phyloP scores from a whole-genome alignment of 768 basidiomycete species.

The Pisolithus orientalis region DNA sequence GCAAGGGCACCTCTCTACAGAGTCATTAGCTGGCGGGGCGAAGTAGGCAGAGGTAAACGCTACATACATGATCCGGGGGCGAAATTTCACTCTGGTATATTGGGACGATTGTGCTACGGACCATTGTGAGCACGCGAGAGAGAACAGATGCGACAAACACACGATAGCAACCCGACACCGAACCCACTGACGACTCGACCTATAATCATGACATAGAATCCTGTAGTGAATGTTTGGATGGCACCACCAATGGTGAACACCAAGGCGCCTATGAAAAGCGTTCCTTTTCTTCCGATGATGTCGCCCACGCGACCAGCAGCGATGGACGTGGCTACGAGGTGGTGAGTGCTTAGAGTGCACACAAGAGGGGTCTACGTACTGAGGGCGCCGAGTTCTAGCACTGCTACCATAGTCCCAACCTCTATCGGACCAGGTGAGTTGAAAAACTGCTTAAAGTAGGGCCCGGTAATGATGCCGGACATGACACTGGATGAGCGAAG shows the following conservation, averaged over 20 bases:
- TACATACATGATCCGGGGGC: slow-evolving; percentile 76
- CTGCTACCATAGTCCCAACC: slow-evolving; percentile 94
- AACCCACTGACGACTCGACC: slow-evolving; percentile 82
- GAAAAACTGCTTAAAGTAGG: slow-evolving; percentile 79
- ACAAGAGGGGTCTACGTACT: slow-evolving; percentile 38
- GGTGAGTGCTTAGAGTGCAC: background rate
- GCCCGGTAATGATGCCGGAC: slow-evolving; percentile 88
- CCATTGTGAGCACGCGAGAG: slow-evolving; percentile 3
- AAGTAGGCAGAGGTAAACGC: background rate
- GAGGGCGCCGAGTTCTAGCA: slow-evolving; percentile 88
- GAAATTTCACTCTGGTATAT: slow-evolving; percentile 96
- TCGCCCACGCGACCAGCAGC: slow-evolving; percentile 89
- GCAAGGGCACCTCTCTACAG: slow-evolving; percentile 80
- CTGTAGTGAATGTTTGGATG: slow-evolving; percentile 76
- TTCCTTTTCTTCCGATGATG: slow-evolving; percentile 76
- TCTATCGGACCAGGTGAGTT: slow-evolving; percentile 66
- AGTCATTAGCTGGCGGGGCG: background rate
- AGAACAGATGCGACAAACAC: slow-evolving; percentile 22
- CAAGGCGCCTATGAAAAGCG: slow-evolving; percentile 75
- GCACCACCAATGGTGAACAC: slow-evolving; percentile 84
- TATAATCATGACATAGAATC: slow-evolving; percentile 75
- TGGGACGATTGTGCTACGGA: slow-evolving; percentile 79
- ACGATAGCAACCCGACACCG: slow-evolving; percentile 88
- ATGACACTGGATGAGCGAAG: slow-evolving; percentile 52
- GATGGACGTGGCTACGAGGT: slow-evolving; percentile 68